Conservation (phyloP, 2,329 filamentous ascomycete genomes). For the Trichoderma asperellum region DNA sequence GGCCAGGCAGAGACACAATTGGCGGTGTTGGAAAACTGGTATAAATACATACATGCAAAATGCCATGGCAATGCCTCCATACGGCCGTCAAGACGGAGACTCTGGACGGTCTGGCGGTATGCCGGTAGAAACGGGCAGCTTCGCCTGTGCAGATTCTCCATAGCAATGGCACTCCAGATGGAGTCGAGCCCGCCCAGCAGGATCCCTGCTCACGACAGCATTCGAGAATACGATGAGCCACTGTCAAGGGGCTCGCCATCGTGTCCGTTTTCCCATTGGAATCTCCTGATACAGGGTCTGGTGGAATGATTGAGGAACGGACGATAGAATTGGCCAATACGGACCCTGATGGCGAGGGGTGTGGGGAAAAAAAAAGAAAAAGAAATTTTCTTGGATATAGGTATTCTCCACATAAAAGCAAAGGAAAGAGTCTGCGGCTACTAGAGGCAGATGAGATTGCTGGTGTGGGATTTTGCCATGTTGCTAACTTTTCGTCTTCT, state of each 20-base stretch:
- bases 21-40: conserved; percentile 8
- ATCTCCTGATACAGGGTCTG: conserved; percentile 3
- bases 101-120: conserved; percentile 23
- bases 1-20: conserved; percentile 10
- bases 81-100: conserved; percentile 11
- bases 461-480: background rate
- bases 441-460: conserved; percentile 2
- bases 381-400: background rate
- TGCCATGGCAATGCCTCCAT: background rate
- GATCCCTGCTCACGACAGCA: background rate
- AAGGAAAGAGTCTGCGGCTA: background rate
- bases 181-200: conserved; percentile 1
- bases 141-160: conserved; percentile 24
- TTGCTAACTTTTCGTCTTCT: background rate
- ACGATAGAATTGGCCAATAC: background rate
- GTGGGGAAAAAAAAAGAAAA: background rate
- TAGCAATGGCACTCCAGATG: conserved; percentile 8
- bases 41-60: background rate
- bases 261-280: background rate
- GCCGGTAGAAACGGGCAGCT: conserved; percentile 23
- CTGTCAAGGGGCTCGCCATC: background rate
- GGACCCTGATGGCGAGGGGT: background rate
- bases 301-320: conserved; percentile 13
- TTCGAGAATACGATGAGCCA: background rate
- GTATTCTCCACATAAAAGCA: conserved; percentile 3